Percentiles rank a stretch among this genome's conserved stretches.
These are phyloP conservation scores for Zymoseptoria ardabiliae DNA, from an alignment of 2,329 filamentous ascomycete genomes.

Conservation along the genomic window DNA sequence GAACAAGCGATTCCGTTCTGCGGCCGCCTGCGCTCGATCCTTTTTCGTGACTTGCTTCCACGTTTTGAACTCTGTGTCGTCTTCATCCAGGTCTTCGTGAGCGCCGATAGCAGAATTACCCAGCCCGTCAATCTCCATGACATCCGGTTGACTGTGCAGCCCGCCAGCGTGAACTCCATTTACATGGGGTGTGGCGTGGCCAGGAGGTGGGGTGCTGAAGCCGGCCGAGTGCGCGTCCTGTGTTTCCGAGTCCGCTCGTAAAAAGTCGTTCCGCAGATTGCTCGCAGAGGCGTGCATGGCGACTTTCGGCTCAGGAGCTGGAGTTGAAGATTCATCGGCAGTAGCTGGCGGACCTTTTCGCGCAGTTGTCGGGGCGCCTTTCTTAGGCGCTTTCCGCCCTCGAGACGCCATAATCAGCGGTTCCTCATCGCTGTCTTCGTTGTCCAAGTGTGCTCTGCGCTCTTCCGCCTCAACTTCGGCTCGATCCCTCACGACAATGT, in stretches of 20 bases:
- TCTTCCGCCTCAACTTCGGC: conserved; percentile 75
- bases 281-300: conserved; percentile 43
- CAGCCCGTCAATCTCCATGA: conserved; percentile 76
- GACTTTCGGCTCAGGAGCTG: conserved; percentile 60
- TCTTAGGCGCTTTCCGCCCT: conserved; percentile 78
- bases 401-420: conserved; percentile 91
- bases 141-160: conserved; percentile 65
- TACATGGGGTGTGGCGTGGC: conserved; percentile 63
- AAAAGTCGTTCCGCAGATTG: conserved; percentile 45
- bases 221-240: conserved; percentile 71
- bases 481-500: conserved; percentile 80
- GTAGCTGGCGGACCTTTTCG: conserved; percentile 43
- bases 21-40: conserved; percentile 77
- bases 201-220: conserved; percentile 67
- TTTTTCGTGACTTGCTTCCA: conserved; percentile 99
- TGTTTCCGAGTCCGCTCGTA: conserved; percentile 65
- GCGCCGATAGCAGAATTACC: conserved; percentile 60
- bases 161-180: conserved; percentile 56
- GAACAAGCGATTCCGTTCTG: conserved; percentile 80
- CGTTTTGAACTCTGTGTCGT: conserved; percentile 86
- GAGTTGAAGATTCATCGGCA: conserved; percentile 62
- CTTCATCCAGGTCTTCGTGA: conserved; percentile 66
- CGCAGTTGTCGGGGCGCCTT: conserved; percentile 53
- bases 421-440: conserved; percentile 73
- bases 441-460: conserved; percentile 74